These are phyloP conservation scores for Platanthera zijinensis DNA, from an alignment of 106 monocot species.

Conservation along the genomic window DNA sequence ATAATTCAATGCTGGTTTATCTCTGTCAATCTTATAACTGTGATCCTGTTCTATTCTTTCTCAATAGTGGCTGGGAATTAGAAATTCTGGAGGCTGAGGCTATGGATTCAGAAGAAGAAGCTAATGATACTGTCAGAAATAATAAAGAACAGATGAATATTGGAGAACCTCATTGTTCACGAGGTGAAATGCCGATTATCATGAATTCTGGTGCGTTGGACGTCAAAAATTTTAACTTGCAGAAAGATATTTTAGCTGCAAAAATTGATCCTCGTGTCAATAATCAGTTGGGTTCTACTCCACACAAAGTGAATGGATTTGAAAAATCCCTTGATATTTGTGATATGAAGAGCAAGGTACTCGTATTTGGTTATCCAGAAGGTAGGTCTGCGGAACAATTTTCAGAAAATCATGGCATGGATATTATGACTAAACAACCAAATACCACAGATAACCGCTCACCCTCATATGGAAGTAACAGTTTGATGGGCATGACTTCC, in stretches of 20 bases:
- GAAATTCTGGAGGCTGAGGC: conserved; percentile 76
- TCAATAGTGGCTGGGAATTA: conserved; percentile 81
- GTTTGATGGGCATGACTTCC: conserved; percentile 2
- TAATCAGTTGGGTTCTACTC: conserved; percentile 7
- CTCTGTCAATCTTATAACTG: neutral
- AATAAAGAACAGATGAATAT: conserved; percentile 12
- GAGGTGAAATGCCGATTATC: conserved; percentile 6
- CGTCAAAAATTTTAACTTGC: neutral
- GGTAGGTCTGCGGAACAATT: neutral
- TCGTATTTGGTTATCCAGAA: neutral
- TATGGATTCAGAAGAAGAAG: conserved; percentile 82
- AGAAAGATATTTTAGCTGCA: conserved; percentile 8
- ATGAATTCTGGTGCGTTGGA: conserved; percentile 9
- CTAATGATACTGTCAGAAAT: conserved; percentile 19
- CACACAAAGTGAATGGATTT: conserved; percentile 11
- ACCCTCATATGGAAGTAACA: neutral
- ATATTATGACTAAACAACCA: neutral
- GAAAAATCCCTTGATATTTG: neutral
- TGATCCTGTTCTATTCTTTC: neutral
- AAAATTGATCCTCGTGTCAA: neutral
- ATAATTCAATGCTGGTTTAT: neutral
- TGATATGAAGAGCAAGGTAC: neutral
- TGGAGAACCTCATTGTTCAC: neutral
- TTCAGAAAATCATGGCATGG: neutral
- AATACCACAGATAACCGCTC: neutral